Evolutionary conservation across 495 filamentous ascomycete genomes (phyloP).

Genomic region (Neurospora hispaniola): DNA sequence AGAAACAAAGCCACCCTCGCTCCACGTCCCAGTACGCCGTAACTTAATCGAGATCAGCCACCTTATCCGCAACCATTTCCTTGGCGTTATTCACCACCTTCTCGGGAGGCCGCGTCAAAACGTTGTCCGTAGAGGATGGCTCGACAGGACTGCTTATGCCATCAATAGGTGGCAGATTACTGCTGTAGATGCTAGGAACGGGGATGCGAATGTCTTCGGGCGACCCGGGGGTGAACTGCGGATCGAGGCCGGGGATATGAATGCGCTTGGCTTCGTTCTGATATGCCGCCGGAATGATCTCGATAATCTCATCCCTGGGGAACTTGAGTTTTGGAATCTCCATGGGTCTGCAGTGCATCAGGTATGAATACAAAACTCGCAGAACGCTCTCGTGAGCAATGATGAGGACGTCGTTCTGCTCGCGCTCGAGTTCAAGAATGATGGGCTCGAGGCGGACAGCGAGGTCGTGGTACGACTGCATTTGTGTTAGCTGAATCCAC

Average conservation of each 20-base stretch:
- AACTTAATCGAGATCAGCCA: conserved; percentile 34
- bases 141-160: conserved; percentile 26
- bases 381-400: conserved; percentile 97
- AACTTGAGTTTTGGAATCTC: conserved; percentile 93
- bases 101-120: conserved; percentile 26
- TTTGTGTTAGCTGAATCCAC: conserved; percentile 3
- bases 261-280: conserved; percentile 91
- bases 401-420: conserved; percentile 92
- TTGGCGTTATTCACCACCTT: conserved; percentile 36
- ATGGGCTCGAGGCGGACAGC: conserved; percentile 97
- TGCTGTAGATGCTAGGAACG: conserved; percentile 39
- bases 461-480: conserved; percentile 91
- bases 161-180: conserved; percentile 18
- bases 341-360: conserved; percentile 96
- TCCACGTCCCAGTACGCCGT: neutral
- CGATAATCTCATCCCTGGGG: conserved; percentile 92
- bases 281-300: conserved; percentile 96
- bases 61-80: conserved; percentile 36
- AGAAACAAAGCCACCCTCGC: neutral
- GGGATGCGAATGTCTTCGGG: conserved; percentile 81
- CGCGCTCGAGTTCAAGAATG: conserved; percentile 93
- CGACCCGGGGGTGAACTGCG: conserved; percentile 46
- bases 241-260: conserved; percentile 42
- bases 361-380: conserved; percentile 90
- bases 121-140: conserved; percentile 10